Percentiles rank a stretch among this genome's conserved stretches.
These are phyloP conservation scores for Aspergillus ellipticus DNA, from an alignment of 495 filamentous ascomycete species.

Conservation along the genomic window DNA sequence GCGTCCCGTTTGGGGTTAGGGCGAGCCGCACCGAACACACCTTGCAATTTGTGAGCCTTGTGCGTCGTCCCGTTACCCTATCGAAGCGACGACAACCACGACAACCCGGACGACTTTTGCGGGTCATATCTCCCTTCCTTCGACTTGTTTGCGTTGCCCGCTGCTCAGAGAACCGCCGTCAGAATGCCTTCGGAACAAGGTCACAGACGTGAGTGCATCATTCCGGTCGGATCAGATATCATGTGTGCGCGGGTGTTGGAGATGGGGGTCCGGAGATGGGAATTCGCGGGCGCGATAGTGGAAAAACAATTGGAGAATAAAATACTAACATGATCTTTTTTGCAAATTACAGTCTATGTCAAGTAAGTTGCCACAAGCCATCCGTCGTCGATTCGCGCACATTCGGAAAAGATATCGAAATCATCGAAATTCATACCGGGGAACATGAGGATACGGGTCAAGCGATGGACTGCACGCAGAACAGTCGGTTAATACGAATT, in stretches of 20 bases:
- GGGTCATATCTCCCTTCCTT: conserved; percentile 43
- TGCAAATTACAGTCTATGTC: conserved; percentile 69
- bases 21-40: conserved; percentile 39
- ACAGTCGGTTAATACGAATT: conserved; percentile 35
- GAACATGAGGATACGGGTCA: conserved; percentile 10
- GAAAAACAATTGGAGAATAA: conserved; percentile 11
- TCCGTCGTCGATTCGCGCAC: conserved; percentile 26
- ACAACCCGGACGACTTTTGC: conserved; percentile 49
- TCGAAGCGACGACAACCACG: conserved; percentile 51
- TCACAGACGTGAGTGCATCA: conserved; percentile 70
- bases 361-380: conserved; percentile 64
- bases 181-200: conserved; percentile 81
- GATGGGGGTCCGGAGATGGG: conserved; percentile 6
- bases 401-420: conserved; percentile 14
- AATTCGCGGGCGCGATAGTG: not conserved
- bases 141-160: conserved; percentile 48
- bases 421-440: conserved; percentile 1
- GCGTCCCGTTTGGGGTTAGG: conserved; percentile 38
- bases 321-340: conserved; percentile 36
- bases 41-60: conserved; percentile 41
- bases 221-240: conserved; percentile 11
- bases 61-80: conserved; percentile 34
- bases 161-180: conserved; percentile 49
- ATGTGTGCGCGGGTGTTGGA: conserved; percentile 9
- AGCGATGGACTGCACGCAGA: conserved; percentile 18